A percentile compares a stretch with the other conserved stretches of the same genome.
Evolutionary conservation across 352 stramenopile species (phyloP).

Genomic region (Phytophthora pinifolia): DNA sequence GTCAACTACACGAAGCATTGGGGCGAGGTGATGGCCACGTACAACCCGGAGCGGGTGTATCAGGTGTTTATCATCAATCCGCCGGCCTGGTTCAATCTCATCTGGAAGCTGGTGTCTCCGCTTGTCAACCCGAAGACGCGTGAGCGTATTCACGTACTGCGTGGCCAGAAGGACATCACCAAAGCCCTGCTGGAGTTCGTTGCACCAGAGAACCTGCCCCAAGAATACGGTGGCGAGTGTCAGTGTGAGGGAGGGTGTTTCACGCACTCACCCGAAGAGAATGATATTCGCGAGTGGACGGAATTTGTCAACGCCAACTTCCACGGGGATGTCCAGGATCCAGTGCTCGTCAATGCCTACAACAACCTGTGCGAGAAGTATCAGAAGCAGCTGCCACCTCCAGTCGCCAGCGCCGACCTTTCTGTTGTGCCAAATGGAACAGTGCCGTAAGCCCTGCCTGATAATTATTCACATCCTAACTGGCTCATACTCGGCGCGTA

Average conservation of each 20-base stretch:
- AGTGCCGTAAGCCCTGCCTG: slow-evolving; percentile 10
- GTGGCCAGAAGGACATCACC: slow-evolving; percentile 68
- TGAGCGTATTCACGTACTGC: slow-evolving; percentile 66
- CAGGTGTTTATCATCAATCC: slow-evolving; percentile 78
- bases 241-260: slow-evolving; percentile 60
- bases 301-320: slow-evolving; percentile 52
- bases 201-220: slow-evolving; percentile 57
- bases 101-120: slow-evolving; percentile 78
- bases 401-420: slow-evolving; percentile 5
- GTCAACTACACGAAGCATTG: slow-evolving; percentile 74
- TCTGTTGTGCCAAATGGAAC: slow-evolving; percentile 9
- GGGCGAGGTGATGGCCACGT: slow-evolving; percentile 56
- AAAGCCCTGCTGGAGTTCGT: slow-evolving; percentile 74
- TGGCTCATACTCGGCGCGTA: slow-evolving; percentile 12
- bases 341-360: slow-evolving; percentile 36
- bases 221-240: slow-evolving; percentile 67
- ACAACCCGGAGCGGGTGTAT: slow-evolving; percentile 76
- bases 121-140: slow-evolving; percentile 73
- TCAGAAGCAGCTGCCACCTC: slow-evolving; percentile 34
- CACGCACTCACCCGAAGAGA: slow-evolving; percentile 66
- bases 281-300: slow-evolving; percentile 60
- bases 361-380: slow-evolving; percentile 55
- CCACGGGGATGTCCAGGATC: slow-evolving; percentile 28
- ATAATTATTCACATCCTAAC: slow-evolving; percentile 34
- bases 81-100: slow-evolving; percentile 75